These are phyloP conservation scores for Dendrobium nobile DNA, from an alignment of 106 monocot genomes.

Conservation along the genomic window DNA sequence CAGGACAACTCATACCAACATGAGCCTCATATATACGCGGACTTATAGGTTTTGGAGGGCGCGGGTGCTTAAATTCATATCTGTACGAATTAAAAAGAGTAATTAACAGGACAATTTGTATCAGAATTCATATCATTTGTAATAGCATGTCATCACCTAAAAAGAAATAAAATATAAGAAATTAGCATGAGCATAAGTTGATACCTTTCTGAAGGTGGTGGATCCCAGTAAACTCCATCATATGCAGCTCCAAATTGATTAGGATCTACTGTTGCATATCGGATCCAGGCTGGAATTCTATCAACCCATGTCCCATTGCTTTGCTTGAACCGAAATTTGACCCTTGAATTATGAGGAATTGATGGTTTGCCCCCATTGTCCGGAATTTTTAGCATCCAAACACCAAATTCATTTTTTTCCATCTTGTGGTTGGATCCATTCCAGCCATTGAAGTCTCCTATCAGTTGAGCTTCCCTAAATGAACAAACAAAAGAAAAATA, in stretches of 20 bases:
- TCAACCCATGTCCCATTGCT: constrained; percentile 76
- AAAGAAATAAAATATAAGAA: background rate
- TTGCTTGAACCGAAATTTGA: constrained; percentile 86
- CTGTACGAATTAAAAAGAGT: constrained; percentile 29
- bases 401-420: constrained; percentile 80
- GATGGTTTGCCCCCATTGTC: constrained; percentile 42
- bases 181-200: background rate
- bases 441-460: constrained; percentile 97
- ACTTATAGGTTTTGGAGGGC: constrained; percentile 64
- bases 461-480: constrained; percentile 76
- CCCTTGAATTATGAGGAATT: constrained; percentile 79
- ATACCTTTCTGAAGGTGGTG: constrained; percentile 76
- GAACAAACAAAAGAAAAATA: background rate
- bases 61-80: constrained; percentile 58
- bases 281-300: constrained; percentile 90
- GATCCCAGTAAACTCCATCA: constrained; percentile 95
- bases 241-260: constrained; percentile 76
- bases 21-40: constrained; percentile 95
- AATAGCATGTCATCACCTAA: background rate
- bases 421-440: constrained; percentile 75
- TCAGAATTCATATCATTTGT: background rate
- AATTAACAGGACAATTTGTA: background rate
- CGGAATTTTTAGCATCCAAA: constrained; percentile 71
- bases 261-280: constrained; percentile 68
- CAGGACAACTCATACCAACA: constrained; percentile 87